Base-by-base conservation (phyloP, 768 basidiomycete genomes). In the Coprinopsis cinerea region DNA sequence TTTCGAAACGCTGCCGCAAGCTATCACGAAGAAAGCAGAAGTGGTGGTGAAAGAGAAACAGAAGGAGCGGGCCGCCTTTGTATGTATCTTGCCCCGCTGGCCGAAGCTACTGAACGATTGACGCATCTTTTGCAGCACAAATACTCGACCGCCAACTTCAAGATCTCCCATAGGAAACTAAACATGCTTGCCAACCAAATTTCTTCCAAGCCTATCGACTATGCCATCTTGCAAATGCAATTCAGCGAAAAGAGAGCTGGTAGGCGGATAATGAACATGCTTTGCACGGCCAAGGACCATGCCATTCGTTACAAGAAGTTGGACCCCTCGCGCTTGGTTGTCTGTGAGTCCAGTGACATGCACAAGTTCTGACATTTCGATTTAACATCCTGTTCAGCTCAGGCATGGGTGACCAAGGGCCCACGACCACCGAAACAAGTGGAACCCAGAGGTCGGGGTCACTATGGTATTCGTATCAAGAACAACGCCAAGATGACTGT, bases 221-320 rank as follows among this genome's bases (percentile, higher is more conserved):
- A 85, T 57, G 95, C 95, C 28, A 95, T 99, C 62, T 72, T 97
- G 50, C 95, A 99, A 60, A 94, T 98, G 90, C 80, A 88, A 63
- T 97, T 96, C 66, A 91, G 88, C 55, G 87, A 94, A 65, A 99
- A 99, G 69, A 79, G 91, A 20, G 91, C 88, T 13, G 85, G 90
- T 55, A 76, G 73, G 41, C 83, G 91, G 53, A 81, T 99, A 51
- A 84, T 91, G 77, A 88, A 85, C 57, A 92, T 92, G 79, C 76
- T 98, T 39, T 82, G 81, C 11, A 80, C 88, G 1, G 93, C 92
- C 2, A 86, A 88, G 61, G 82, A 92, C 61, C 88, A 94, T 58
- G 95, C 94, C 0, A 69, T 69, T 24, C 74, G 81, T 32, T 84
- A 85, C 60, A 92, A 94, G 69, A 79, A 78, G 25, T 68, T 98